A percentile compares a stretch with the other conserved stretches of the same genome.
Conservation (phyloP, 2,329 filamentous ascomycete genomes). For the Aspergillus uvarum region DNA sequence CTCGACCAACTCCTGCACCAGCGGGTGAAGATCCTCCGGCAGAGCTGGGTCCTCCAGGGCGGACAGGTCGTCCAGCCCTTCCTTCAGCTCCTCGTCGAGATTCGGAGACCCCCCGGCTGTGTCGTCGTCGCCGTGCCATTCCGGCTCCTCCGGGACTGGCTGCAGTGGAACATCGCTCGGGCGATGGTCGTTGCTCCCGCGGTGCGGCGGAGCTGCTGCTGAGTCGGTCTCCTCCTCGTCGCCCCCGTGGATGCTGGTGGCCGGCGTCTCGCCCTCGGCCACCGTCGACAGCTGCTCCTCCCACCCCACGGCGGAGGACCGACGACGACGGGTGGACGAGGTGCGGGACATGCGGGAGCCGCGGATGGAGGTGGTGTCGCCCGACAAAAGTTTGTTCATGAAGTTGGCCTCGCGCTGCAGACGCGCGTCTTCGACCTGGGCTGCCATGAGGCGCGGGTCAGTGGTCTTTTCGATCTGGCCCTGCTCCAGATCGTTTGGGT, state of each 20-base stretch:
- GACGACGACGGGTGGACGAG: constrained; percentile 24
- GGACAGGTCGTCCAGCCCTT: constrained; percentile 17
- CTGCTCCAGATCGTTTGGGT: constrained; percentile 47
- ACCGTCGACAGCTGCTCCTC: constrained; percentile 27
- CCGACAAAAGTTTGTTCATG: constrained; percentile 36
- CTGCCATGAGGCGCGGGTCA: constrained; percentile 43
- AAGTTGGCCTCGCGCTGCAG: constrained; percentile 43
- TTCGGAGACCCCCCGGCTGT: constrained; percentile 2
- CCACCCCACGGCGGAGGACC: constrained; percentile 19
- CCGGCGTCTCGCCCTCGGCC: constrained; percentile 23
- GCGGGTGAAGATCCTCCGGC: constrained; percentile 46
- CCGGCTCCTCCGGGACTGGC: constrained; percentile 20
- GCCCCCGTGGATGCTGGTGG: neutral
- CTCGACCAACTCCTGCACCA: constrained; percentile 45
- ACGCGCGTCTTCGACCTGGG: constrained; percentile 47
- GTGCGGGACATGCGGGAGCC: constrained; percentile 23
- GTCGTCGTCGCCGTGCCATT: constrained; percentile 11
- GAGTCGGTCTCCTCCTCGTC: neutral
- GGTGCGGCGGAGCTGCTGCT: neutral
- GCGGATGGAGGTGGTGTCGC: constrained; percentile 22
- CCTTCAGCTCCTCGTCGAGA: constrained; percentile 1
- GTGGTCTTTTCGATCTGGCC: constrained; percentile 41
- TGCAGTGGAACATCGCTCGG: constrained; percentile 23
- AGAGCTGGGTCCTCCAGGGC: constrained; percentile 33
- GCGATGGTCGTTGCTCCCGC: neutral